A percentile compares a stretch with the other conserved stretches of the same genome.
phyloP scores from a whole-genome alignment of 805 yeast genomes.

The Sugiyamaella chiloensis region DNA sequence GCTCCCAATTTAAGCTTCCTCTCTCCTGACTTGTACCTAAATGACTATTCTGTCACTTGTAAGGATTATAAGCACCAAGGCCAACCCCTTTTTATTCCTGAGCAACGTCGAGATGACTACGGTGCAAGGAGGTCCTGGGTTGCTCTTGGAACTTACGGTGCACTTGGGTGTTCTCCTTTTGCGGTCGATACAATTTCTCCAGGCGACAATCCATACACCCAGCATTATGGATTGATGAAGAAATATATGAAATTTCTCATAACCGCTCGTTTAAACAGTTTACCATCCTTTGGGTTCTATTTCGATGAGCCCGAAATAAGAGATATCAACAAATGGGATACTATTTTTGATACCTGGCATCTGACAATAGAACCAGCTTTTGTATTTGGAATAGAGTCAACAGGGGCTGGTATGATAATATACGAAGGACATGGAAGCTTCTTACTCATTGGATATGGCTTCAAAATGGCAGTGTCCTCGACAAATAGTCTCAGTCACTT shows the following conservation, averaged over 20 bases:
- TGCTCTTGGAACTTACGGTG: constrained; percentile 16
- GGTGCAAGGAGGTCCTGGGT: constrained; percentile 20
- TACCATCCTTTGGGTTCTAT: constrained; percentile 16
- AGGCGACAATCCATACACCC: constrained; percentile 8
- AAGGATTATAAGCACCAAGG: constrained; percentile 11
- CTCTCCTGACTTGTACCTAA: constrained; percentile 21
- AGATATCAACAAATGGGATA: constrained; percentile 1
- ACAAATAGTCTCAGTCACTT: not conserved
- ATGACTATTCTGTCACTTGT: constrained; percentile 16
- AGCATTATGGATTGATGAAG: constrained; percentile 16
- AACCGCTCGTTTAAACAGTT: constrained; percentile 11
- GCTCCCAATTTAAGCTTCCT: constrained; percentile 13
- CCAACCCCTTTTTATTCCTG: constrained; percentile 20
- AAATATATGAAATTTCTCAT: constrained; percentile 7
- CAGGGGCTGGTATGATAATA: constrained; percentile 20
- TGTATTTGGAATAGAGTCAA: constrained; percentile 17
- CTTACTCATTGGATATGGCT: constrained; percentile 19
- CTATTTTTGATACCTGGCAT: constrained; percentile 4
- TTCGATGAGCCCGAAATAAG: constrained; percentile 16
- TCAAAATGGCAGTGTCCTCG: constrained; percentile 8
- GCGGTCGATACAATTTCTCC: constrained; percentile 18
- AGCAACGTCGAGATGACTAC: constrained; percentile 22
- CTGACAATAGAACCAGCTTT: constrained; percentile 10
- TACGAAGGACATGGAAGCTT: constrained; percentile 10
- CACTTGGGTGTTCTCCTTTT: constrained; percentile 21